These are phyloP conservation scores for Bolboschoenoplectus hybrid DNA, from an alignment of 202 grass and related monocot species.

Conservation along the genomic window DNA sequence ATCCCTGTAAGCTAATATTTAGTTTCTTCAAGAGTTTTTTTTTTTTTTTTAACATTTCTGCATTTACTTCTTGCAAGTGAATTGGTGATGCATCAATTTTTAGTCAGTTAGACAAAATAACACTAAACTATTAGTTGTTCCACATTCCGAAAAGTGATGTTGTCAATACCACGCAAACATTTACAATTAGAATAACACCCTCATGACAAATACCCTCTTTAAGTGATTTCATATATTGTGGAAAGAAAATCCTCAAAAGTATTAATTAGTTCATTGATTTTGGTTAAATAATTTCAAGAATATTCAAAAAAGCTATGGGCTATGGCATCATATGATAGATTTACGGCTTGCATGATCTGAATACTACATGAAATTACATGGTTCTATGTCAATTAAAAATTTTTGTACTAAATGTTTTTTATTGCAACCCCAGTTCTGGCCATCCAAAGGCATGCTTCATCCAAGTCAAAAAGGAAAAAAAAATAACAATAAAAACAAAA, in stretches of 20 bases:
- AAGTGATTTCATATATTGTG: neutral
- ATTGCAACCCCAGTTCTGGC: neutral
- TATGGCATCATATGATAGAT: neutral
- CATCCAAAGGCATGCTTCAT: neutral
- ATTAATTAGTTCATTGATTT: neutral
- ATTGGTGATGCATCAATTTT: neutral
- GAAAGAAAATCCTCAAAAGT: neutral
- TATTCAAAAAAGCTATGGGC: no score
- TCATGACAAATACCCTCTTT: neutral
- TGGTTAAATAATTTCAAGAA: no score
- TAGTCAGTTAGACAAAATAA: neutral
- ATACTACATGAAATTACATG: neutral
- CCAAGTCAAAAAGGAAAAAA: neutral
- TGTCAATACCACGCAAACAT: neutral
- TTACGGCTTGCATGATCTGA: neutral
- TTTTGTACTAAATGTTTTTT: neutral
- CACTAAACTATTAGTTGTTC: neutral
- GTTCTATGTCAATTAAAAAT: neutral
- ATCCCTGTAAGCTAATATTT: neutral
- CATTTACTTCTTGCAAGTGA: neutral
- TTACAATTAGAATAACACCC: neutral
- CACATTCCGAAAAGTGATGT: neutral
- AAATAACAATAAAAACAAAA: neutral
- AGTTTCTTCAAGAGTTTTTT: neutral
- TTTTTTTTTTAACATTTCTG: neutral